Conservation (phyloP, 257 asterid genomes). For the Solanum pinnatisectum region DNA sequence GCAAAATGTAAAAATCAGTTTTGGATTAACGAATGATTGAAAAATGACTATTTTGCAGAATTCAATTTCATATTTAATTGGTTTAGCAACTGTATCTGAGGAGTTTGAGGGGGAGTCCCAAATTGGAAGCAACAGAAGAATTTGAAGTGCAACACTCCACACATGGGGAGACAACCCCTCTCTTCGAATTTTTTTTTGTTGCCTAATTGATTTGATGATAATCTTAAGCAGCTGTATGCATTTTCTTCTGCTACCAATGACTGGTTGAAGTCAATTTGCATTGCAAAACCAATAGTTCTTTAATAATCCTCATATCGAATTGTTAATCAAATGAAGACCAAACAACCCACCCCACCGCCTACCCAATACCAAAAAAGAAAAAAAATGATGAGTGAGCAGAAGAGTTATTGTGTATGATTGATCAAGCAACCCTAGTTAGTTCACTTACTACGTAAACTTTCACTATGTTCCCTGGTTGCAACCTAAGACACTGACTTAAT, state of each 20-base stretch:
- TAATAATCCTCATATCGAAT: neutral
- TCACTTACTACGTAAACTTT: neutral
- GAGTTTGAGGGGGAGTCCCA: neutral
- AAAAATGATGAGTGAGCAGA: neutral
- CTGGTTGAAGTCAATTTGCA: neutral
- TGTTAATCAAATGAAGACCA: neutral
- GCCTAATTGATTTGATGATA: neutral
- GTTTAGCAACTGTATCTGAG: neutral
- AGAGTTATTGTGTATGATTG: neutral
- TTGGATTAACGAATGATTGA: neutral
- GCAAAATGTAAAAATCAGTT: neutral
- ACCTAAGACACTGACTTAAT: neutral
- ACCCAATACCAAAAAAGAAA: neutral
- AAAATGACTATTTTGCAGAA: neutral
- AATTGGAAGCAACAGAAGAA: neutral
- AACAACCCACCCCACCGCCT: neutral
- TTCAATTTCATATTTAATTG: neutral
- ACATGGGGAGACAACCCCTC: neutral
- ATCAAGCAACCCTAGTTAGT: neutral
- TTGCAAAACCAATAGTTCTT: neutral
- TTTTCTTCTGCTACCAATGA: neutral
- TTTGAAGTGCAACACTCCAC: neutral
- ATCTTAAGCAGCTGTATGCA: neutral
- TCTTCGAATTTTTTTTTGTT: neutral
- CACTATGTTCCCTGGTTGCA: neutral